Conservation (phyloP, 805 yeast species). For the Metschnikowia baotianmanensis region DNA sequence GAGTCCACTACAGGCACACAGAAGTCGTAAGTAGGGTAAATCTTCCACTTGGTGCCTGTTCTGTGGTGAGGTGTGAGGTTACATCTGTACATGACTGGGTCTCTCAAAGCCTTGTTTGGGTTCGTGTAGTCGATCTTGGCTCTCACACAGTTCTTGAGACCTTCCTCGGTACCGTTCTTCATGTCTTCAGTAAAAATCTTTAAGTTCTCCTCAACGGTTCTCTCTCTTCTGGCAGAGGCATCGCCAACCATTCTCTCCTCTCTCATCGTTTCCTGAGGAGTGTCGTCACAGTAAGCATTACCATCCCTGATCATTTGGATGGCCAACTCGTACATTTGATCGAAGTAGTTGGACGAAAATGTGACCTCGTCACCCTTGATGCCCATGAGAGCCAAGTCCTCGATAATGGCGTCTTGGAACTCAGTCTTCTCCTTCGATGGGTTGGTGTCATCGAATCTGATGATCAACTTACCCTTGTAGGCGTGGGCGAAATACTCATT, state of each 20-base stretch:
- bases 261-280: slow-evolving; percentile 93
- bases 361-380: slow-evolving; percentile 88
- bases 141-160: slow-evolving; percentile 88
- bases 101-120: slow-evolving; percentile 92
- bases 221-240: slow-evolving; percentile 86
- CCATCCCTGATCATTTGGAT: slow-evolving; percentile 89
- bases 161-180: slow-evolving; percentile 92
- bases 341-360: slow-evolving; percentile 91
- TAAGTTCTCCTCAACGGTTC: slow-evolving; percentile 90
- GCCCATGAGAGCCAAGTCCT: slow-evolving; percentile 87
- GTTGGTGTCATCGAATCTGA: slow-evolving; percentile 97
- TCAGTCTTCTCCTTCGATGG: slow-evolving; percentile 96
- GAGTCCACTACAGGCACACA: slow-evolving; percentile 97
- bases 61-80: slow-evolving; percentile 97
- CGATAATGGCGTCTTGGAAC: slow-evolving; percentile 90
- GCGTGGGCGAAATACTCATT: slow-evolving; percentile 95
- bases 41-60: slow-evolving; percentile 90
- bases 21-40: slow-evolving; percentile 98
- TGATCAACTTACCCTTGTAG: slow-evolving; percentile 93
- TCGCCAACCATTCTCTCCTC: slow-evolving; percentile 98
- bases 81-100: slow-evolving; percentile 97
- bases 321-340: slow-evolving; percentile 84
- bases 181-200: slow-evolving; percentile 83
- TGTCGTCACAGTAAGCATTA: slow-evolving; percentile 96
- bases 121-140: slow-evolving; percentile 94